Evolutionary conservation across 2,329 filamentous ascomycete genomes (phyloP), one percentile per base, ranked within the genome.

Genomic region (Grosmannia penicillata): DNA sequence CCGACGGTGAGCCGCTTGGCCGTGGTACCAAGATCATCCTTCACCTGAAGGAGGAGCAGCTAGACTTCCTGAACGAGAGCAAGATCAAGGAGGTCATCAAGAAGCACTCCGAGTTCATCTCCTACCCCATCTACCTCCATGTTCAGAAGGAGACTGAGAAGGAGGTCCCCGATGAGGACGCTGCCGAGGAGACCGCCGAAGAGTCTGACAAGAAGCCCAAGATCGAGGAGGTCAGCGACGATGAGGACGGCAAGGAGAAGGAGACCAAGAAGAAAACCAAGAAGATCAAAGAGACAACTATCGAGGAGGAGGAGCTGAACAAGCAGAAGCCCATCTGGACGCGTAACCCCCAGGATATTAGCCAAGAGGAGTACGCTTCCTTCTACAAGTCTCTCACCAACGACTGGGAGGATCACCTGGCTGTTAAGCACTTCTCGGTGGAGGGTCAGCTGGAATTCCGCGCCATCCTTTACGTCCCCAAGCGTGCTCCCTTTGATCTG

Each of bases 91-190:
- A 98, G 75, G 89, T 98, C 51, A 87, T 98, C 75, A 96, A 96
- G 86, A 98, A 98, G 84, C 91, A 98, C 82, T 96, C 91, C 60
- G 91, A 98, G 73, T 98, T 98, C 77, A 98, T 98, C 73, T 96
- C 91, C 37, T 98, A 98, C 77, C 91, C 91, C 59, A 98, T 98
- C 81, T 98, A 95, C 77, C 89, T 98, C 52, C 91, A 98, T 72
- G 87, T 98, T 58, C 68, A 82, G 63, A 98, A 98, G 82, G 91
- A 98, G 83, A 87, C 80, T 50, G 91, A 98, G 83, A 95, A 75
- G 56, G 91, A 98, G 74, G 86, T 96, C 48, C 89, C 89, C 48
- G 91, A 96, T 60, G 89, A 96, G 73, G 86, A 93, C 37, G 83
- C 76, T 33, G 84, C 87, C 53, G 75, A 75, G 55, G 37, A 39